Percentiles rank a stretch among this genome's conserved stretches.
phyloP scores from a whole-genome alignment of 2,329 filamentous ascomycete genomes.

The Penicillium sp. region DNA sequence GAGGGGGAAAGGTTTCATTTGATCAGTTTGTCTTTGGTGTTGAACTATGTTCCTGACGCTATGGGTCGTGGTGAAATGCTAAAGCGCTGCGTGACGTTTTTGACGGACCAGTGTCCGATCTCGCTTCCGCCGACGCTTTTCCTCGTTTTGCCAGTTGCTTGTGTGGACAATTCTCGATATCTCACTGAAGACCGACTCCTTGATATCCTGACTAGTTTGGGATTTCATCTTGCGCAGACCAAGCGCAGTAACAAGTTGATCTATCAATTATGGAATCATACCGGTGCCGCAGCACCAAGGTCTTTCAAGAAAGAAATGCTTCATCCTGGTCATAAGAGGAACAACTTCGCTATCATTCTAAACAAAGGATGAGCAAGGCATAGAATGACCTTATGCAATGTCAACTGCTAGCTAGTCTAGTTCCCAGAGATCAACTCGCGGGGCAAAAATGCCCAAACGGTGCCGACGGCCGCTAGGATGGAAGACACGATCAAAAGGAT shows the following conservation, averaged over 20 bases:
- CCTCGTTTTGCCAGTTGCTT: slow-evolving; percentile 85
- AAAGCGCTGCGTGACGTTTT: slow-evolving; percentile 71
- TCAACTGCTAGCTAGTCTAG: too few relatives aligned
- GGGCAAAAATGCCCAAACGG: slow-evolving; percentile 85
- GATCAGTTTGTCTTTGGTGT: slow-evolving; percentile 86
- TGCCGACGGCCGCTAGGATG: slow-evolving; percentile 74
- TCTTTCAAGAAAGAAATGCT: slow-evolving; percentile 74
- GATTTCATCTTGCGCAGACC: slow-evolving; percentile 67
- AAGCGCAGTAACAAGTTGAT: slow-evolving; percentile 83
- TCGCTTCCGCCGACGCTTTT: slow-evolving; percentile 66
- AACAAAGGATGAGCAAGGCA: slow-evolving; percentile 22
- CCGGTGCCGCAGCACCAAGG: slow-evolving; percentile 31
- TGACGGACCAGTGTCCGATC: slow-evolving; percentile 48
- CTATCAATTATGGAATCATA: slow-evolving; percentile 81
- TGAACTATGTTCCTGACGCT: slow-evolving; percentile 90
- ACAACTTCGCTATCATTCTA: slow-evolving; percentile 88
- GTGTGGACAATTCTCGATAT: slow-evolving; percentile 88
- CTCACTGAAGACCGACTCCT: slow-evolving; percentile 71
- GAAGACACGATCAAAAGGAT: slow-evolving; percentile 70
- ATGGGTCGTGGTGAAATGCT: slow-evolving; percentile 82
- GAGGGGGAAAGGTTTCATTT: slow-evolving; percentile 77
- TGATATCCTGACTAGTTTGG: slow-evolving; percentile 75
- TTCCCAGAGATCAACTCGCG: slow-evolving; percentile 74
- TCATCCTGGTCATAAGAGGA: slow-evolving; percentile 73
- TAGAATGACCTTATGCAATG: too few relatives aligned